Base-by-base conservation (phyloP, 345 rosid genomes). In the Lepidium aucheri region DNA sequence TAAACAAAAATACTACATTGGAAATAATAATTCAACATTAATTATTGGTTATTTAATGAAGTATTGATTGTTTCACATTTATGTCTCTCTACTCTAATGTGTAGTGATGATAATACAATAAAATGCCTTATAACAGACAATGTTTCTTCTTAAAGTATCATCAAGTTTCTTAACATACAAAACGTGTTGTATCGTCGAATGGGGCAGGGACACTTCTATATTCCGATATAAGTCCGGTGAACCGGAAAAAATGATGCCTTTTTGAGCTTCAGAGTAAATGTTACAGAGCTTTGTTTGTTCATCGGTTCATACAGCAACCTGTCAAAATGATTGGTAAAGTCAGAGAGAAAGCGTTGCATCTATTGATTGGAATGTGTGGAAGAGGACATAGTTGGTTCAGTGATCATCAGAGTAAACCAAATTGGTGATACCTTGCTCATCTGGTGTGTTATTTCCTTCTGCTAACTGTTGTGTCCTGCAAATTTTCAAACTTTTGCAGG, bases 401-500 rank as follows among this genome's bases (percentile, higher is more conserved):
- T 1, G 30, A 4, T 9, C 52, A 39, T 26, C 1, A 0, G 41
- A 39, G n/a, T 66, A 32, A 54, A 66, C 9, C 26, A 55, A 15
- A 55, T n/a, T 30, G 13, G 10, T 44, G 13, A 14, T 44, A 67
- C 71, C 63, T 44, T 34, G 45, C 7, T 67, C 54, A 44, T 67
- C 71, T 20, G 63, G 45, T 7, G 44, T 24, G 43, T 22, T 67
- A 35, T 22, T 67, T 45, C 47, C 47, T 22, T 67, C 64, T 3
- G 5, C 64, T 26, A 67, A 36, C 36, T 67, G 72, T 8, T 67
- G 55, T 56, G 39, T 56, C 56, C 64, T 67, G 64, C 54, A 24
- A 28, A 55, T 18, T 42, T 42, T 20, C 60, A 58, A 16, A 40
- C 7, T 12, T 57, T 58, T 12, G 50, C 22, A 5, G 30, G 57